Evolutionary conservation across 257 asterid species (phyloP).

Genomic region (Fraxinus excelsior): DNA sequence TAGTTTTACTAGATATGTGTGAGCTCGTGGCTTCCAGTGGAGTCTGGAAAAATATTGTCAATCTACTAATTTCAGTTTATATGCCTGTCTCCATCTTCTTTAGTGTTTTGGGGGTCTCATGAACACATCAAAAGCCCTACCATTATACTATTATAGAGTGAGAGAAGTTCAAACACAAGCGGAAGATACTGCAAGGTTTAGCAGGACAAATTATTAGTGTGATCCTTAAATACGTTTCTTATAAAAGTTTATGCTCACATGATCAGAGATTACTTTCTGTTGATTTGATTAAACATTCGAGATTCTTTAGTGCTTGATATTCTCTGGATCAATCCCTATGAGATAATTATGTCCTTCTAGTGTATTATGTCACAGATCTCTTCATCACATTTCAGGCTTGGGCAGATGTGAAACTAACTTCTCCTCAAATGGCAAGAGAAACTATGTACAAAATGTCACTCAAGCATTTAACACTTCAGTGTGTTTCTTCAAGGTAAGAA

Average conservation of each 20-base stretch:
- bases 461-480: slow-evolving; percentile 57
- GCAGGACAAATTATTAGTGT: neutral
- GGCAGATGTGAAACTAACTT: slow-evolving; percentile 87
- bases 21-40: slow-evolving; percentile 11
- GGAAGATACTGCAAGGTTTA: slow-evolving; percentile 2
- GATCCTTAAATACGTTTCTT: slow-evolving; percentile 9
- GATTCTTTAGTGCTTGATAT: slow-evolving; percentile 1
- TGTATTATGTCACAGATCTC: neutral
- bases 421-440: slow-evolving; percentile 97
- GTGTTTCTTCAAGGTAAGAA: slow-evolving; percentile 61
- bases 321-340: slow-evolving; percentile 7
- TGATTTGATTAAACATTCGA: slow-evolving; percentile 7
- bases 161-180: neutral
- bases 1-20: slow-evolving; percentile 10
- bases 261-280: slow-evolving; percentile 3
- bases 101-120: neutral
- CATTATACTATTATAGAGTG: neutral
- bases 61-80: neutral
- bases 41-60: neutral
- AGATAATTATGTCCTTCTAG: neutral
- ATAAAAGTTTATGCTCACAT: neutral
- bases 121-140: neutral
- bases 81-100: neutral
- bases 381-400: slow-evolving; percentile 55
- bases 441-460: slow-evolving; percentile 75